A percentile compares a stretch with the other conserved stretches of the same genome.
These are phyloP conservation scores for Letharia columbiana DNA, from an alignment of 495 filamentous ascomycete species.

Conservation along the genomic window DNA sequence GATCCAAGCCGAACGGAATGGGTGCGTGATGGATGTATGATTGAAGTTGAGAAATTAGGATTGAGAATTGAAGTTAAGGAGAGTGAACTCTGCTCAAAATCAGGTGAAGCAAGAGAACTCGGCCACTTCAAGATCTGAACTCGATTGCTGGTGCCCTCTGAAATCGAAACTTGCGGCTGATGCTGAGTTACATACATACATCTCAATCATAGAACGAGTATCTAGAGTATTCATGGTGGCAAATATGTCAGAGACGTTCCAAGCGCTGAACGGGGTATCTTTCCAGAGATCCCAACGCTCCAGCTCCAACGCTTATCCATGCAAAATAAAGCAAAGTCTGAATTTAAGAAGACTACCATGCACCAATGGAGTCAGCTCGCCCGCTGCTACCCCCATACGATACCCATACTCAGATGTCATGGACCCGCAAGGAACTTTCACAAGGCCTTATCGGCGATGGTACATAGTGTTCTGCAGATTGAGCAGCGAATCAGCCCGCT, in stretches of 20 bases:
- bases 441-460: conserved; percentile 9
- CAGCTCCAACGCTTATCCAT: conserved; percentile 14
- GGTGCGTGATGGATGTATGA: too few relatives aligned
- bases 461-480: conserved; percentile 40
- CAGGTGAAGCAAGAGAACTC: too few relatives aligned
- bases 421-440: background rate
- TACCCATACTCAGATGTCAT: background rate
- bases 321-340: conserved; percentile 1
- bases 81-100: too few relatives aligned
- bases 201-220: background rate
- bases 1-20: too few relatives aligned
- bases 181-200: background rate
- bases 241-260: background rate
- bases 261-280: conserved; percentile 5
- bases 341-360: background rate
- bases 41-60: too few relatives aligned
- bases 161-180: background rate
- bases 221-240: background rate
- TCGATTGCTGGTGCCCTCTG: background rate
- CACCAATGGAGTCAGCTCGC: background rate
- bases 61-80: too few relatives aligned
- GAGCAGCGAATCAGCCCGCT: conserved; percentile 62
- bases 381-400: background rate
- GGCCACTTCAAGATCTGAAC: background rate
- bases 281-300: conserved; percentile 5